A percentile compares a stretch with the other conserved stretches of the same genome.
Conservation (phyloP, 1,284 basidiomycete species). For the Tranzscheliella williamsii region DNA sequence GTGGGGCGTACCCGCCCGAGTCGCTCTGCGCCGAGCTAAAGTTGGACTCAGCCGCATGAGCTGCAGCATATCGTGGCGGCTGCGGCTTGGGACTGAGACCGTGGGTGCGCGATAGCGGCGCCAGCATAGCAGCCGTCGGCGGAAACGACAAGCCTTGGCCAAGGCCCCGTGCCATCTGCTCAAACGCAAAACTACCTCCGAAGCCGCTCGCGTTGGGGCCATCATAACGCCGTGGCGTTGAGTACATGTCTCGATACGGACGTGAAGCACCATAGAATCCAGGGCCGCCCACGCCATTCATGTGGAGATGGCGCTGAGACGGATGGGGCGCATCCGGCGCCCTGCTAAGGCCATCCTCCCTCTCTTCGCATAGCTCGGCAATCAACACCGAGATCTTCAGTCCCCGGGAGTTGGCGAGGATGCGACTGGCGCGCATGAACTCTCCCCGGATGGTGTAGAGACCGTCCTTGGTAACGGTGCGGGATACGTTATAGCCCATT, state of each 20-base stretch:
- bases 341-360: conserved; percentile 55
- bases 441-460: conserved; percentile 96
- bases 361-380: conserved; percentile 57
- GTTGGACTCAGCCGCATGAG: conserved; percentile 2
- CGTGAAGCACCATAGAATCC: conserved; percentile 14
- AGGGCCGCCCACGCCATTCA: conserved; percentile 11
- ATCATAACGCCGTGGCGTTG: conserved; percentile 32
- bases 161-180: conserved; percentile 56
- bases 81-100: conserved; percentile 46
- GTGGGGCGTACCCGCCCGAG: conserved; percentile 25
- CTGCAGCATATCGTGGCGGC: conserved; percentile 16
- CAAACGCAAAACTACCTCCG: conserved; percentile 55
- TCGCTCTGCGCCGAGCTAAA: conserved; percentile 45
- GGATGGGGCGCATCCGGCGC: conserved; percentile 49
- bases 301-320: conserved; percentile 17
- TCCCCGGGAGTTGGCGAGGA: conserved; percentile 48
- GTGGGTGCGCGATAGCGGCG: conserved; percentile 52
- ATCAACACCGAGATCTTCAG: conserved; percentile 48
- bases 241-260: conserved; percentile 31
- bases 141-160: conserved; percentile 49
- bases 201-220: conserved; percentile 24
- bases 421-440: conserved; percentile 90
- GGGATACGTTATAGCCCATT: conserved; percentile 87
- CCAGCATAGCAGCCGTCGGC: conserved; percentile 54
- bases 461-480: conserved; percentile 95